Percentiles rank a stretch among this genome's conserved stretches.
These are phyloP conservation scores for Salix viminalis DNA, from an alignment of 345 rosid genomes.

Conservation along the genomic window DNA sequence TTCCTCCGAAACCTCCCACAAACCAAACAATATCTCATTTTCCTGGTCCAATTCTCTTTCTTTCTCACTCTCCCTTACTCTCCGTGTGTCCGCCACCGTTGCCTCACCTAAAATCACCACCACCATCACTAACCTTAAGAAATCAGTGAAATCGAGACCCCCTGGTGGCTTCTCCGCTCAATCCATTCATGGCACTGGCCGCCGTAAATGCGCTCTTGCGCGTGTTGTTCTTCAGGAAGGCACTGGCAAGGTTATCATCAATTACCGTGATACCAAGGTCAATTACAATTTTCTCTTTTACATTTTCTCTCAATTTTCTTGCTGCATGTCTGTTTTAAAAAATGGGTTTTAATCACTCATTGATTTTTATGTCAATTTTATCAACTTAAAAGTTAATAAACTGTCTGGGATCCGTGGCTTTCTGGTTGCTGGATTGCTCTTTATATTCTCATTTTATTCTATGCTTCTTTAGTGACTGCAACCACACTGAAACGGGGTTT, in stretches of 20 bases:
- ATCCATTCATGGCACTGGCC: slow-evolving; percentile 77
- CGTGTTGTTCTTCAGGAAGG: slow-evolving; percentile 94
- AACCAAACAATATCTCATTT: slow-evolving; percentile 37
- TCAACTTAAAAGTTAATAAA: not conserved
- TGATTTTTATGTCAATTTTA: too few species aligned
- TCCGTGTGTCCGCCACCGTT: slow-evolving; percentile 52
- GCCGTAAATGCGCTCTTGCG: slow-evolving; percentile 87
- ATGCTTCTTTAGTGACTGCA: not conserved
- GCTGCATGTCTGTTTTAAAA: not conserved
- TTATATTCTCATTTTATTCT: not conserved
- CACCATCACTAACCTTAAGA: slow-evolving; percentile 45
- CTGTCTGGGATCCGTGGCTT: not conserved
- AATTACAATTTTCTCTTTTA: not conserved
- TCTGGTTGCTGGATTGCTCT: not conserved
- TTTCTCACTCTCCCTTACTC: slow-evolving; percentile 26
- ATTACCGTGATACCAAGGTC: slow-evolving; percentile 86
- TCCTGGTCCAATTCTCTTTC: slow-evolving; percentile 22
- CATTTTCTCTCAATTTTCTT: not conserved
- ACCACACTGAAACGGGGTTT: not conserved
- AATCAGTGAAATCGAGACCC: slow-evolving; percentile 74
- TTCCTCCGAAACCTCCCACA: slow-evolving; percentile 62
- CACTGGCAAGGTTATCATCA: slow-evolving; percentile 74
- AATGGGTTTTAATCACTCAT: too few species aligned
- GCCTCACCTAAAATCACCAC: slow-evolving; percentile 42
- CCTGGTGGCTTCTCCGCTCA: slow-evolving; percentile 96